phyloP scores from a whole-genome alignment of 768 basidiomycete genomes.

The Termitomyces sp. region DNA sequence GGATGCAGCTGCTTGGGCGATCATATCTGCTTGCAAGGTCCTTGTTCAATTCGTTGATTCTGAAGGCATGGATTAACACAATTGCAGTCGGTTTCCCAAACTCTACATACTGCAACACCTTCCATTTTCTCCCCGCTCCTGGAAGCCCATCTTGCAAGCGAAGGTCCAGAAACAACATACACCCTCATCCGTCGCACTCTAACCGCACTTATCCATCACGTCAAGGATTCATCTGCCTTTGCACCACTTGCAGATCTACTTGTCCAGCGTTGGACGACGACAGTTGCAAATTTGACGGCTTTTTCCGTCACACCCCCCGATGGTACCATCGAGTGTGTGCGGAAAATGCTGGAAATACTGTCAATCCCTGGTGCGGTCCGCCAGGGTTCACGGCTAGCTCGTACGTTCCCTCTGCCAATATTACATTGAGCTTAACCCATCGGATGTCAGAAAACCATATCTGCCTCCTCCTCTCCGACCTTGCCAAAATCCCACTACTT shows the following conservation, averaged over 20 bases:
- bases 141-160: conserved; percentile 41
- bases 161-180: conserved; percentile 36
- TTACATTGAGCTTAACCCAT: not conserved
- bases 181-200: conserved; percentile 65
- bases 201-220: conserved; percentile 82
- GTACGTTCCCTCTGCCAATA: conserved; percentile 33
- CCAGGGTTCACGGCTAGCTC: conserved; percentile 61
- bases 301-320: conserved; percentile 10
- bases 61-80: conserved; percentile 3
- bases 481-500: conserved; percentile 24
- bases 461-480: conserved; percentile 24
- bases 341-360: conserved; percentile 52
- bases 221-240: conserved; percentile 65
- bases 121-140: conserved; percentile 60
- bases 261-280: conserved; percentile 30
- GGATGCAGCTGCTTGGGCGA: conserved; percentile 66
- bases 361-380: conserved; percentile 58
- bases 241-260: conserved; percentile 50
- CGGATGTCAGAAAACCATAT: conserved; percentile 29
- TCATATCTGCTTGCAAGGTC: conserved; percentile 82
- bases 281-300: conserved; percentile 16
- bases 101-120: conserved; percentile 70
- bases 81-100: conserved; percentile 72
- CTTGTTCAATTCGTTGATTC: not conserved
- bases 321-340: conserved; percentile 31